phyloP scores from a whole-genome alignment of 179 eudicot species.

The Spergularia azorica region DNA sequence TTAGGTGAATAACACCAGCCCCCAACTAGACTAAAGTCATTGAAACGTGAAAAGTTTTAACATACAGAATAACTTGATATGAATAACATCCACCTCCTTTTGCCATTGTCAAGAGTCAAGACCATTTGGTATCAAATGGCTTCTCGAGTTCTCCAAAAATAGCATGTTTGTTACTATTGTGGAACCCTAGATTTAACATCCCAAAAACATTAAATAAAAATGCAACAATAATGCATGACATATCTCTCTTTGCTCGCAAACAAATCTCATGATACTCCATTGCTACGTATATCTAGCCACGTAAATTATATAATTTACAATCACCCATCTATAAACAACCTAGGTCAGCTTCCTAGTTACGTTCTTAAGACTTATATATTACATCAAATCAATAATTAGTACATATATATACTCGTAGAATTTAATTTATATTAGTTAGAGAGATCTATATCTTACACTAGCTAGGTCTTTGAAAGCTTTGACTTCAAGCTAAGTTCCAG shows the following conservation, averaged over 20 bases:
- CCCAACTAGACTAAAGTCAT: too few species aligned
- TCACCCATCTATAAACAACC: background rate
- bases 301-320: background rate
- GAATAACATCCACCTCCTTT: too few species aligned
- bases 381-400: background rate
- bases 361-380: too few species aligned
- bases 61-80: too few species aligned
- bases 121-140: background rate
- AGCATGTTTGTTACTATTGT: conserved; percentile 28
- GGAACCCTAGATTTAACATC: conserved; percentile 29
- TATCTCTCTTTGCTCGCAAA: too few species aligned
- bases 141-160: background rate
- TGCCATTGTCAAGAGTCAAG: background rate
- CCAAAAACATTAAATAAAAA: background rate
- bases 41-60: too few species aligned
- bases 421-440: background rate
- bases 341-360: conserved; percentile 15
- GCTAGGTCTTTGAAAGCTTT: conserved; percentile 17
- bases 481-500: conserved; percentile 27
- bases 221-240: background rate
- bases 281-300: conserved; percentile 2
- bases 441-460: conserved; percentile 23
- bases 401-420: too few species aligned
- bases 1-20: too few species aligned
- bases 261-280: background rate